A percentile compares a stretch with the other conserved stretches of the same genome.
phyloP scores from a whole-genome alignment of 306 rosid species.

The Fagus sylvatica region DNA sequence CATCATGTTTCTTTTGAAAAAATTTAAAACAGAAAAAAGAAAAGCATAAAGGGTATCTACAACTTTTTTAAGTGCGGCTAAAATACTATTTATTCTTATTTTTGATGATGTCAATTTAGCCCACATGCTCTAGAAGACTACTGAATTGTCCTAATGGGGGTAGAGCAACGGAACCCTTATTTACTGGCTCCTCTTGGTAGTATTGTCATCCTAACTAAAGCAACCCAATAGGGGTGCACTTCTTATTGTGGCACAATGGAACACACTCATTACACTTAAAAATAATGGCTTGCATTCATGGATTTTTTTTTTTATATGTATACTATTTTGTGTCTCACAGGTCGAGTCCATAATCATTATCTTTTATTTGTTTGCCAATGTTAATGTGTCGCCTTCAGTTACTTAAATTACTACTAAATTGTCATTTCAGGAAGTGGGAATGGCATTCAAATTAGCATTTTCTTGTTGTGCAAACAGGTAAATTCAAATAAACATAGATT shows the following conservation, averaged over 20 bases:
- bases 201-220: conserved; percentile 4
- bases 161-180: neutral
- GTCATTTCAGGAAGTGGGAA: conserved; percentile 30
- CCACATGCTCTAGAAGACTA: neutral
- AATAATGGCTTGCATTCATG: conserved; percentile 16
- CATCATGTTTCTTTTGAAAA: neutral
- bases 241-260: conserved; percentile 5
- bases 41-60: neutral
- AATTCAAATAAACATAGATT: conserved; percentile 21
- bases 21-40: neutral
- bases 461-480: conserved; percentile 11
- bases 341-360: conserved; percentile 34
- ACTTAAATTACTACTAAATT: conserved; percentile 7
- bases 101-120: neutral
- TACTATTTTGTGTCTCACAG: conserved; percentile 12
- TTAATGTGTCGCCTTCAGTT: conserved; percentile 3
- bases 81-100: neutral
- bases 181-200: conserved; percentile 10
- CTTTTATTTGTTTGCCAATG: conserved; percentile 30
- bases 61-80: neutral
- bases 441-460: conserved; percentile 20
- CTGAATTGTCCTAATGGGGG: neutral
- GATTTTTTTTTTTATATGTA: neutral
- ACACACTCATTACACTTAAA: conserved; percentile 15
- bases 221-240: conserved; percentile 16